Base-by-base conservation (phyloP, 75 land plant species). In the Ceratopteris richardii region DNA sequence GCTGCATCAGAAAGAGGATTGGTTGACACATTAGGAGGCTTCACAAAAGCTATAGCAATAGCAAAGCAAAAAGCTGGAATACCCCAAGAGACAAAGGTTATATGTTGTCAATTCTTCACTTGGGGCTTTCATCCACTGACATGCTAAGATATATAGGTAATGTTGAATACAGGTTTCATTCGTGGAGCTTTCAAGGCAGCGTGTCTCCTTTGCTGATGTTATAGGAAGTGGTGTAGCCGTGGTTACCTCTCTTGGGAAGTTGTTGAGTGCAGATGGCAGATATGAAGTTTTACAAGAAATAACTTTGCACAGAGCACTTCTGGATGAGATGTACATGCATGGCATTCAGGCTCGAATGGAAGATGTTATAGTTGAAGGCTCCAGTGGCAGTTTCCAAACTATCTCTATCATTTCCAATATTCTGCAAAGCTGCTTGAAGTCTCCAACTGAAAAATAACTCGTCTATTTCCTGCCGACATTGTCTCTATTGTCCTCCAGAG, bases 1-100 rank as follows among this genome's bases (percentile, higher is more conserved):
- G 92, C 88, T 74, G 99, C 97, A 31, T 64, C 58, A 26, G 63
- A 64, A 21, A 57, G 70, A 41, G 99, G 99, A 47, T 62, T 95
- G n/a, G 93, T 95, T 53, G 97, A 95, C 78, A 79, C 97, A 21
- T 44, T 90, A 63, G 99, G 99, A 61, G 99, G 99, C 19, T 46
- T 90, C 37, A 78, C 82, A 22, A 73, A 79, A 54, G 99, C 97
- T 54, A 72, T 95, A 51, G 97, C 97, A 1, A 90, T 95, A 48
- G 99, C 99, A 33, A 95, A 90, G 62, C 70, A 78, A 26, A 90
- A 78, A 60, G 93, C 86, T 11, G 79, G 79, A 25, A 82, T 95
- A 57, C 80, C 99, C 19, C 79, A 68, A 67, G 89, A 84, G 54
- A 66, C 54, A 52, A 63, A 84, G 89, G 99, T 88, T 9, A 19